Conservation (phyloP, 352 stramenopile genomes). For the Phytopythium boreale region DNA sequence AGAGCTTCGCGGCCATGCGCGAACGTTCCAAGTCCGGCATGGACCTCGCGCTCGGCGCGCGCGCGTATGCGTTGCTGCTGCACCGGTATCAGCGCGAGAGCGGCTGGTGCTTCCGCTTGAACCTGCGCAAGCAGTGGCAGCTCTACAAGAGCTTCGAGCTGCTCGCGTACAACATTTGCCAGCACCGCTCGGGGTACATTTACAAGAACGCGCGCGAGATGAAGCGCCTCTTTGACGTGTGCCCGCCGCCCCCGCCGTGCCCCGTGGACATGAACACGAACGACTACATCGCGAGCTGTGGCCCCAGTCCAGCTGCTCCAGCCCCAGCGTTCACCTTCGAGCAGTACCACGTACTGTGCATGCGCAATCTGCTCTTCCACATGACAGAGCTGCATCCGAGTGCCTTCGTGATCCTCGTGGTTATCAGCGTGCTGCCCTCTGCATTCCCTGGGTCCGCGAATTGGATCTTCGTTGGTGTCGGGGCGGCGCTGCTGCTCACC, state of each 20-base stretch:
- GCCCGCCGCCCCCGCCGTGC: constrained; percentile 10
- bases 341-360: constrained; percentile 80
- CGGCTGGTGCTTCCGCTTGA: constrained; percentile 76
- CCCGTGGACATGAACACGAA: constrained; percentile 7
- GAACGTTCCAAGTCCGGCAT: constrained; percentile 57
- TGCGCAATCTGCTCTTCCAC: constrained; percentile 81
- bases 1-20: constrained; percentile 24
- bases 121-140: constrained; percentile 79
- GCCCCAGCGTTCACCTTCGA: constrained; percentile 44
- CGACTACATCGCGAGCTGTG: constrained; percentile 1
- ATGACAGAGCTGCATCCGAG: constrained; percentile 80
- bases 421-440: constrained; percentile 66
- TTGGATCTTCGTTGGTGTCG: constrained; percentile 77
- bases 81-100: constrained; percentile 74
- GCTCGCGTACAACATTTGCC: constrained; percentile 87
- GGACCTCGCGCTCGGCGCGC: constrained; percentile 69
- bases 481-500: constrained; percentile 41
- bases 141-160: constrained; percentile 88
- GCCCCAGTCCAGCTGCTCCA: neutral
- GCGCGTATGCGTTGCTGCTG: constrained; percentile 68
- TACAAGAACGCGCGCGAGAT: constrained; percentile 88
- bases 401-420: constrained; percentile 70
- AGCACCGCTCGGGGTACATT: constrained; percentile 82
- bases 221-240: constrained; percentile 72
- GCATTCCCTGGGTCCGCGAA: constrained; percentile 60